Evolutionary conservation across 352 stramenopile species (phyloP).

Genomic region (Phytophthora gonapodyides): DNA sequence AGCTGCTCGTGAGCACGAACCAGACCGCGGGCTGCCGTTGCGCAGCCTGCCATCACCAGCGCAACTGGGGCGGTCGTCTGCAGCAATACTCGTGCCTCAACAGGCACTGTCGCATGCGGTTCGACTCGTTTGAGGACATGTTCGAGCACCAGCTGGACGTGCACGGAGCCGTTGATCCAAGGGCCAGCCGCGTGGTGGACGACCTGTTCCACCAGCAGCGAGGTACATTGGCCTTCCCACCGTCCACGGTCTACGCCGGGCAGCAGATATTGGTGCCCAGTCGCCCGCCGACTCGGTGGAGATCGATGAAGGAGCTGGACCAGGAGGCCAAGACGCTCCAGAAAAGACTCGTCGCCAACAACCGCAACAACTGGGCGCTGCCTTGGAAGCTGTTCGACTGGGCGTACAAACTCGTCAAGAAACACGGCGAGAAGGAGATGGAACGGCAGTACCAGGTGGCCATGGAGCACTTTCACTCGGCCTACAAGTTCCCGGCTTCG

Average conservation of each 20-base stretch:
- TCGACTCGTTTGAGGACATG: slow-evolving; percentile 45
- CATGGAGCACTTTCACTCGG: slow-evolving; percentile 64
- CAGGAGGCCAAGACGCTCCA: slow-evolving; percentile 42
- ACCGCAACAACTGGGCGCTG: slow-evolving; percentile 6
- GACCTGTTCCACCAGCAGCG: slow-evolving; percentile 46
- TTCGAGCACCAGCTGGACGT: slow-evolving; percentile 63
- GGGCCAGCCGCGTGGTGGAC: slow-evolving; percentile 39
- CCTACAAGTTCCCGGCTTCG: slow-evolving; percentile 41
- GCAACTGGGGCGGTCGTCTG: slow-evolving; percentile 17
- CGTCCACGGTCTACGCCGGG: slow-evolving; percentile 59
- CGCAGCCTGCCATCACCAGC: slow-evolving; percentile 18
- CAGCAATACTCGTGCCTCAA: slow-evolving; percentile 24
- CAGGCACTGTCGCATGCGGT: slow-evolving; percentile 32
- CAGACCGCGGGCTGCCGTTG: slow-evolving; percentile 10
- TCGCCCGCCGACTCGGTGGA: slow-evolving; percentile 48
- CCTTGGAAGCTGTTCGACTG: slow-evolving; percentile 40
- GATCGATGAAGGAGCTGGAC: slow-evolving; percentile 45
- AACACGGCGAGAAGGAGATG: slow-evolving; percentile 45
- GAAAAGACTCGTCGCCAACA: slow-evolving; percentile 24
- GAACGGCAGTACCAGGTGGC: slow-evolving; percentile 55
- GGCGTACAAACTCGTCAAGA: slow-evolving; percentile 49
- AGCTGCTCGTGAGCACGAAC: slow-evolving; percentile 31
- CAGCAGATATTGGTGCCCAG: slow-evolving; percentile 45
- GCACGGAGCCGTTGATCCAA: slow-evolving; percentile 50
- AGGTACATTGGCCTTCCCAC: slow-evolving; percentile 37